Evolutionary conservation across 768 basidiomycete species (phyloP).

Genomic region (Kwoniella dejecticola): DNA sequence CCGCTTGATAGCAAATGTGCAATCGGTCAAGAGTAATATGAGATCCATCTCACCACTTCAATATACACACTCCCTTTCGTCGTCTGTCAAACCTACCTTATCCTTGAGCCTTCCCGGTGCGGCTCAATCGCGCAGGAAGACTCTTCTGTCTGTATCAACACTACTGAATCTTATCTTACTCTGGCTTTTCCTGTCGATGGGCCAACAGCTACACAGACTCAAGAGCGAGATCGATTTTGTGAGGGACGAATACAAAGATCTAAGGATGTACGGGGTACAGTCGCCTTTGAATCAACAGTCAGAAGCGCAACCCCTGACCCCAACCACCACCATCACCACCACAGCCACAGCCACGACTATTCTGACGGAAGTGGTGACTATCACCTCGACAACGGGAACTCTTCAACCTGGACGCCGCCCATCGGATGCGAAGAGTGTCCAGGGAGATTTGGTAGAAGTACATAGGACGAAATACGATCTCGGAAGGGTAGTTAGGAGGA

Average conservation of each 20-base stretch:
- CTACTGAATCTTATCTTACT: slow-evolving; percentile 39
- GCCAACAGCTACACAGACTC: slow-evolving; percentile 40
- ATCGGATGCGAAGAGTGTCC: background rate
- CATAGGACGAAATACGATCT: background rate
- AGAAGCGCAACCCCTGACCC: too few relatives aligned
- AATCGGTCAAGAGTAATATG: background rate
- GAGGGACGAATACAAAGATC: slow-evolving; percentile 38
- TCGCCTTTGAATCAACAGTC: background rate
- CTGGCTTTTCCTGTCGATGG: slow-evolving; percentile 39
- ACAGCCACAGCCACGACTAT: background rate
- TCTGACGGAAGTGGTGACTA: background rate
- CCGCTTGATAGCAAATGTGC: background rate
- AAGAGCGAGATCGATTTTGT: slow-evolving; percentile 39
- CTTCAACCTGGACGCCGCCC: too few relatives aligned
- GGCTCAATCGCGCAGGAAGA: background rate
- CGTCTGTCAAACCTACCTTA: background rate
- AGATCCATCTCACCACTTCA: background rate
- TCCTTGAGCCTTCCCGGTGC: background rate
- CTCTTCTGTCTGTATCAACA: slow-evolving; percentile 32
- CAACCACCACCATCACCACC: background rate
- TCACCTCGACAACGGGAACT: background rate
- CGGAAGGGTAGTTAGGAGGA: slow-evolving; percentile 30
- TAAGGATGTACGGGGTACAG: slow-evolving; percentile 26
- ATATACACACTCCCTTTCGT: background rate
- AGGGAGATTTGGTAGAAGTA: background rate